A percentile compares a stretch with the other conserved stretches of the same genome.
phyloP scores from a whole-genome alignment of 306 rosid genomes.

The Prosopis cineraria region DNA sequence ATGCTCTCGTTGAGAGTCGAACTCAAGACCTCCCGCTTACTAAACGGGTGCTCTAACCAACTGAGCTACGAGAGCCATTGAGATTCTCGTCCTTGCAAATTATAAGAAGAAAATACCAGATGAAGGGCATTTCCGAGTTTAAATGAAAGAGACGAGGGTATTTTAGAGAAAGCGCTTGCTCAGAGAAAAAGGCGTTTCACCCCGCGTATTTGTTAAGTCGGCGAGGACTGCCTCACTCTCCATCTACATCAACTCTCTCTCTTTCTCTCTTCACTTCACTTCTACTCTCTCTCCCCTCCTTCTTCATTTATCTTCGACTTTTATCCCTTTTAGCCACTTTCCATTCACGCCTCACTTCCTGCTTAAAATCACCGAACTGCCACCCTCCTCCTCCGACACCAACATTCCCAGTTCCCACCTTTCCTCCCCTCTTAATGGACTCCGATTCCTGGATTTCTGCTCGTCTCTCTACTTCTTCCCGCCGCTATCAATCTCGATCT shows the following conservation, averaged over 20 bases:
- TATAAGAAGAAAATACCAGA: fast-evolving
- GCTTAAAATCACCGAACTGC: neutral
- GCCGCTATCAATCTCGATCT: conserved; percentile 52
- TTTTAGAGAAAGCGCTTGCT: neutral
- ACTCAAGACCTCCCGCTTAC: conserved; percentile 83
- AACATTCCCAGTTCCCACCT: neutral
- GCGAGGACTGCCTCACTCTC: neutral
- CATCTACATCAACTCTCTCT: neutral
- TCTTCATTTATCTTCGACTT: neutral
- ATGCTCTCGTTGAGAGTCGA: conserved; percentile 69
- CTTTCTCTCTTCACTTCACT: neutral
- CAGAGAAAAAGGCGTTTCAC: neutral
- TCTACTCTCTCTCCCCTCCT: neutral
- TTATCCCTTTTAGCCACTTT: neutral
- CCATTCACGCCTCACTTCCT: neutral
- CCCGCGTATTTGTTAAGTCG: neutral
- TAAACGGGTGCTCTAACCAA: conserved; percentile 76
- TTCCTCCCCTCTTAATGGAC: conserved; percentile 33
- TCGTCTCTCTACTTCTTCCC: conserved; percentile 37
- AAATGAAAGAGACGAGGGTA: neutral
- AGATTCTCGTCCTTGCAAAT: fast-evolving
- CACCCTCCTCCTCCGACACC: neutral
- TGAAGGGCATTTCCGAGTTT: conserved; percentile 13
- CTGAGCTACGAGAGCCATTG: conserved; percentile 65
- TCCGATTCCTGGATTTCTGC: conserved; percentile 49